These are phyloP conservation scores for Umbelopsis ramanniana DNA, from an alignment of 192 early-diverging fungal species.

Conservation along the genomic window DNA sequence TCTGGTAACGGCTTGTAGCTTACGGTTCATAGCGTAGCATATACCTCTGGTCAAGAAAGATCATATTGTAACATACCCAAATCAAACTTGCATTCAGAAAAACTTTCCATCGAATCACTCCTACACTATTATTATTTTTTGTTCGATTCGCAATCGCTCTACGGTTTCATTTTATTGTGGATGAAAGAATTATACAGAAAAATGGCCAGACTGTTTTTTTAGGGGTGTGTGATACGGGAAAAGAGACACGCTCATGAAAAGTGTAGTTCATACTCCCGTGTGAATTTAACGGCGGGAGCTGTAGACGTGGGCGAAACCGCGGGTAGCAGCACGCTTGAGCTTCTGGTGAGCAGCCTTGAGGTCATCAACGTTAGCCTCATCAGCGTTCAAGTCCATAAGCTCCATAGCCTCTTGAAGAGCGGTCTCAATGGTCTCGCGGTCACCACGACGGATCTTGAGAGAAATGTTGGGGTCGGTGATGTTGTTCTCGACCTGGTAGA, in stretches of 20 bases:
- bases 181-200: conserved; percentile 23
- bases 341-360: conserved; percentile 70
- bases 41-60: neutral
- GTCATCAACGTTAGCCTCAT: conserved; percentile 63
- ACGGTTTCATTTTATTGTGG: conserved; percentile 23
- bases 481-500: conserved; percentile 64
- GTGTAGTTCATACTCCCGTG: neutral
- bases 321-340: conserved; percentile 71
- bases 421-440: conserved; percentile 72
- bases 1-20: conserved; percentile 10
- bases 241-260: neutral
- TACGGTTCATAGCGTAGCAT: neutral
- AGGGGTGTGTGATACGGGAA: neutral
- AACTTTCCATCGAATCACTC: too few relatives aligned
- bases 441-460: conserved; percentile 73
- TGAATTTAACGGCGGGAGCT: conserved; percentile 33
- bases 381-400: conserved; percentile 66
- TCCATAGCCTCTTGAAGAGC: conserved; percentile 81
- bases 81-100: neutral
- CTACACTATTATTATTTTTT: neutral
- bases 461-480: conserved; percentile 69
- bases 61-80: conserved; percentile 7
- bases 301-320: conserved; percentile 62
- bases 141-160: conserved; percentile 24
- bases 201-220: conserved; percentile 21